Base-by-base conservation (phyloP, 208 protist species). In the Trypanosoma lewisi region DNA sequence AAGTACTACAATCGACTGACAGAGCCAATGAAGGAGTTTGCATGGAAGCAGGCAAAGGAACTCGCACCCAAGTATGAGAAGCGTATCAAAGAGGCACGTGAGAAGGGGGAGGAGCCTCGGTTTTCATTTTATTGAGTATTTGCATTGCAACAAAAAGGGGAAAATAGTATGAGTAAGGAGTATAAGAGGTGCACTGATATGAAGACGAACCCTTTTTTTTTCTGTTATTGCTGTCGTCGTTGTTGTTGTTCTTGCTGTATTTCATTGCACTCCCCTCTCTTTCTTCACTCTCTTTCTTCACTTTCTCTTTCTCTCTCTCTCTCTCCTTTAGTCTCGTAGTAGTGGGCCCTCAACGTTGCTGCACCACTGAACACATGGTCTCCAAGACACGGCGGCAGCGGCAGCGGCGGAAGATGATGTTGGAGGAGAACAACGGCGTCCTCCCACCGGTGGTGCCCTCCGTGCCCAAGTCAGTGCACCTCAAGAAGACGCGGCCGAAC, bases 311-410 rank as follows among this genome's bases (percentile, higher is more conserved):
- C 36, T 48, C 17, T 60, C 42, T 57, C 8, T 37, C 19, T 44
- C 16, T 50, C n/a, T 23, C 6, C 51, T 4, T 14, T 23, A 5
- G 42, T 5, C 7, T 25, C 42, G 16, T 5, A 47, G 42, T 47
- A 47, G 42, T 21, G 42, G 42, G 17, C 17, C n/a, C n/a, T 21
- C 42, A 21, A 14, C 42, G 49, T 54, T 31, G 49, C 49, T 54
- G 49, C 28, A 34, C 7, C 21, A 54, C 27, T 37, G 31, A n/a
- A n/a, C n/a, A 54, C 31, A 96, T 96, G 90, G 90, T 93, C 0
- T 96, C 90, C 50, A 96, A 96, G 52, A 96, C 90, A 0, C 75
- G 79, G 42, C 75, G 87, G 68, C 90, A 96, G 68, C 79, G 83
- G 6, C 90, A 96, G 54, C 89, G 88, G 63, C 83, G 86, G 67